Base-by-base conservation (phyloP, 768 basidiomycete genomes). In the Kwoniella pini region DNA sequence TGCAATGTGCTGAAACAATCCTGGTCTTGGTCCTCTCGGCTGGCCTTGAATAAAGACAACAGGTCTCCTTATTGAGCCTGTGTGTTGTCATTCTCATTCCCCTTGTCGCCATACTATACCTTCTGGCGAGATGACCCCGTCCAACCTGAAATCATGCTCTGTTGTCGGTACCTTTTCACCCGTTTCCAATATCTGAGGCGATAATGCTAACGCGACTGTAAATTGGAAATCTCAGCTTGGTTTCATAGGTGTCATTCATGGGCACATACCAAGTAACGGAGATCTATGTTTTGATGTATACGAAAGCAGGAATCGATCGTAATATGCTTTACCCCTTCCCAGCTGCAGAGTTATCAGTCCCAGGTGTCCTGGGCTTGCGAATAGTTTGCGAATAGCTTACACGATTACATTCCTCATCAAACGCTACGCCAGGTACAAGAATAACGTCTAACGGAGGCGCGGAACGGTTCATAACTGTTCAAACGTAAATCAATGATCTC, bases 371-470 rank as follows among this genome's bases (percentile, higher is more conserved):
- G 3, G 15, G 11, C 22, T 4, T n/a, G 15, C 11, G 43, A 44
- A 9, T n/a, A 44, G n/a, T 39, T 21, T 24, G 19, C 13, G 33
- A 54, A 53, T 9, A 19, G 45, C 73, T 58, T 51, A 72, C 74
- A n/a, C 74, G 48, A 45, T 72, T 75, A 42, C 69, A 67, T 9
- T 69, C 27, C 17, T 55, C 46, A 48, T 75, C 74, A 38, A 75
- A 75, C 13, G 74, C 74, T 6, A 75, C 74, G 5, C 74, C 74
- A 5, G 74, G 74, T 26, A 75, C 17, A 15, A 75, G 63, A 15
- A 72, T 70, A 9, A 75, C 51, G 48, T 75, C 74, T 5, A 75
- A 49, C 36, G 58, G 55, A 21, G 49, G 40, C 1, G 57, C 57
- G 5, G 21, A 54, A 10, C 24, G 24, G 26, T 68, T 57, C 63